Evolutionary conservation across 371 early-diverging fungal genomes (phyloP).

Genomic region (Mucor velutinosus): DNA sequence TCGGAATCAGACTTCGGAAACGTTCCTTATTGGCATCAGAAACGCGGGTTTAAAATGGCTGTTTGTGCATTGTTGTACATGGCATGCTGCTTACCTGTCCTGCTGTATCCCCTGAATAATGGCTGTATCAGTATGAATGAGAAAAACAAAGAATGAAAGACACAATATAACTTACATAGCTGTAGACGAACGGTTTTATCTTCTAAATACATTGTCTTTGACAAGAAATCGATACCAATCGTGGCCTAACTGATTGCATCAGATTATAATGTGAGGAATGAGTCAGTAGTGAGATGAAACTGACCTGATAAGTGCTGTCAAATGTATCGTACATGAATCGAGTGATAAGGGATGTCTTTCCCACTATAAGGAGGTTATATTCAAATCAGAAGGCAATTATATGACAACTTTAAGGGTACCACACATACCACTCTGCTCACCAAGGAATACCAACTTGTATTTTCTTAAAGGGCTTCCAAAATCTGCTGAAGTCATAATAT

Average conservation of each 20-base stretch:
- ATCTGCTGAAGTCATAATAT: conserved; percentile 20
- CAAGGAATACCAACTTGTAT: conserved; percentile 90
- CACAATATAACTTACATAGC: conserved; percentile 56
- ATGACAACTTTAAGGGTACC: conserved; percentile 1
- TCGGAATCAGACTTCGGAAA: conserved; percentile 96
- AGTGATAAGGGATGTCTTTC: conserved; percentile 98
- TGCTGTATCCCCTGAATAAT: conserved; percentile 92
- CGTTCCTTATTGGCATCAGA: conserved; percentile 68
- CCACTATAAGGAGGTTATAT: conserved; percentile 59
- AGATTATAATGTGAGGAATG: not conserved
- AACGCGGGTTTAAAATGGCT: not conserved
- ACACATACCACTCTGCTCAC: conserved; percentile 88
- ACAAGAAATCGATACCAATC: conserved; percentile 99
- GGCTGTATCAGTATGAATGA: not conserved
- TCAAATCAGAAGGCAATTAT: not conserved
- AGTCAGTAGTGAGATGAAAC: not conserved
- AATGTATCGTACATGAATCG: conserved; percentile 99
- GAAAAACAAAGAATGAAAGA: not conserved
- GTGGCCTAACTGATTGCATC: conserved; percentile 78
- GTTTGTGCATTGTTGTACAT: conserved; percentile 1
- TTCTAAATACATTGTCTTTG: conserved; percentile 98
- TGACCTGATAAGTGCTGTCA: conserved; percentile 91
- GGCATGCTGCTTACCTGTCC: conserved; percentile 80
- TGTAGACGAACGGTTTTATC: conserved; percentile 97
- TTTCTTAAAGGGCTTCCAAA: conserved; percentile 71